phyloP scores from a whole-genome alignment of 305 asterid species.

The Rubia peregrina region DNA sequence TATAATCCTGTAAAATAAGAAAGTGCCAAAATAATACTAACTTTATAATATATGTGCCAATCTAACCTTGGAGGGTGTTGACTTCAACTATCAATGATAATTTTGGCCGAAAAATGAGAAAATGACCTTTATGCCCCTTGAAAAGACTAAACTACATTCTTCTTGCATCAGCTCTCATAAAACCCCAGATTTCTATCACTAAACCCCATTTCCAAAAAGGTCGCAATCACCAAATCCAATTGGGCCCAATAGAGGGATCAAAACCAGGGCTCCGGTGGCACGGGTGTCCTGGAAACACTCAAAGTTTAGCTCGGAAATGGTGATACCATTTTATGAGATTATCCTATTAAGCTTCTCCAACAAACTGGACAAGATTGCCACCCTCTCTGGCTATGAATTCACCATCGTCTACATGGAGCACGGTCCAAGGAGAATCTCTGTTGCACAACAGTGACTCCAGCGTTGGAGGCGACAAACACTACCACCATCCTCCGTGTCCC shows the following conservation, averaged over 20 bases:
- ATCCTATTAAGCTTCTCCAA: too few relatives aligned
- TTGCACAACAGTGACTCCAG: slow-evolving; percentile 64
- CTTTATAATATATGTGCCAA: too few relatives aligned
- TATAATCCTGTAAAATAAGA: too few relatives aligned
- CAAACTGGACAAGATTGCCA: slow-evolving; percentile 60
- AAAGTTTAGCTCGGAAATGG: too few relatives aligned
- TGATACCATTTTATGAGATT: too few relatives aligned
- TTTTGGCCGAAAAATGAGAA: too few relatives aligned
- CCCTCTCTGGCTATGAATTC: slow-evolving; percentile 76
- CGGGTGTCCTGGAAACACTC: too few relatives aligned
- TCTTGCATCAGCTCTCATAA: slow-evolving; percentile 32
- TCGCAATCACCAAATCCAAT: background rate
- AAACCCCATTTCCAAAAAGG: slow-evolving; percentile 12
- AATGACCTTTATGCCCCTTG: too few relatives aligned
- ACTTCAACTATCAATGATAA: too few relatives aligned
- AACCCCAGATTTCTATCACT: background rate
- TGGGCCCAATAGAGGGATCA: slow-evolving; percentile 5
- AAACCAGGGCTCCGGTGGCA: slow-evolving; percentile 19
- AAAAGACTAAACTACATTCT: too few relatives aligned
- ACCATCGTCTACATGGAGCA: slow-evolving; percentile 92
- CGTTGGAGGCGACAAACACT: slow-evolving; percentile 62
- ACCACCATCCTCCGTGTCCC: slow-evolving; percentile 85
- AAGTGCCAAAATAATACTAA: too few relatives aligned
- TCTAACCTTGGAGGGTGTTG: too few relatives aligned
- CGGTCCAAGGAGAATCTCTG: slow-evolving; percentile 80